phyloP scores from a whole-genome alignment of 2,329 filamentous ascomycete genomes.

The Pochonia chlamydosporia region DNA sequence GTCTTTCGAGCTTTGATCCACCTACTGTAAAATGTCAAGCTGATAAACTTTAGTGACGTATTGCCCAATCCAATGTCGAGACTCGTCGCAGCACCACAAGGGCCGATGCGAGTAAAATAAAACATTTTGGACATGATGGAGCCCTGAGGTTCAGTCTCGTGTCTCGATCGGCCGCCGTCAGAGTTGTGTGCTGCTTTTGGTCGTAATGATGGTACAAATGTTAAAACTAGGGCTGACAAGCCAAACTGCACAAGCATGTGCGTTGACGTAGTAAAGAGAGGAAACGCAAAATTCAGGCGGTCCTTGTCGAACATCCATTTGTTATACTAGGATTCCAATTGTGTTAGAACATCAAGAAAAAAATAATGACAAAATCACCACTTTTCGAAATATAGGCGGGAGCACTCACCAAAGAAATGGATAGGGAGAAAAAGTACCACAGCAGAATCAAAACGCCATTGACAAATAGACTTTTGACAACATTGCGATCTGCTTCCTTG shows the following conservation, averaged over 20 bases:
- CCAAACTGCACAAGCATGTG: conserved; percentile 95
- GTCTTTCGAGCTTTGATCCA: conserved; percentile 10
- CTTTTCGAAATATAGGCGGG: background rate
- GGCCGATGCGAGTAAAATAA: conserved; percentile 85
- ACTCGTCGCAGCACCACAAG: conserved; percentile 87
- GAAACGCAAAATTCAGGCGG: conserved; percentile 85
- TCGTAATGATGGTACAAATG: conserved; percentile 74
- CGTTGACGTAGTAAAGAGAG: conserved; percentile 87
- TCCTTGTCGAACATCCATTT: conserved; percentile 98
- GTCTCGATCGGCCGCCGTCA: conserved; percentile 44
- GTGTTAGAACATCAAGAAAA: too few relatives aligned
- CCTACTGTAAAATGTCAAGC: conserved; percentile 89
- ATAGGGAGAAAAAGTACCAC: conserved; percentile 89
- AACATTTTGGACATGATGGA: conserved; percentile 82
- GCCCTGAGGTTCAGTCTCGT: conserved; percentile 46
- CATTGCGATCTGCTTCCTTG: conserved; percentile 67
- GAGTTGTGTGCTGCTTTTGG: conserved; percentile 50
- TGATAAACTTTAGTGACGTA: conserved; percentile 92
- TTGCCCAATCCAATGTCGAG: conserved; percentile 95
- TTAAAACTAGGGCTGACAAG: conserved; percentile 72
- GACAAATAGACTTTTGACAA: conserved; percentile 62
- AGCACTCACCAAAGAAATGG: conserved; percentile 75
- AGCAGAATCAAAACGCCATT: conserved; percentile 78
- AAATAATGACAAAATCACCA: too few relatives aligned
- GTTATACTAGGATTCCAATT: conserved; percentile 66